phyloP scores from a whole-genome alignment of 305 asterid genomes.

The Fraxinus baroniana region DNA sequence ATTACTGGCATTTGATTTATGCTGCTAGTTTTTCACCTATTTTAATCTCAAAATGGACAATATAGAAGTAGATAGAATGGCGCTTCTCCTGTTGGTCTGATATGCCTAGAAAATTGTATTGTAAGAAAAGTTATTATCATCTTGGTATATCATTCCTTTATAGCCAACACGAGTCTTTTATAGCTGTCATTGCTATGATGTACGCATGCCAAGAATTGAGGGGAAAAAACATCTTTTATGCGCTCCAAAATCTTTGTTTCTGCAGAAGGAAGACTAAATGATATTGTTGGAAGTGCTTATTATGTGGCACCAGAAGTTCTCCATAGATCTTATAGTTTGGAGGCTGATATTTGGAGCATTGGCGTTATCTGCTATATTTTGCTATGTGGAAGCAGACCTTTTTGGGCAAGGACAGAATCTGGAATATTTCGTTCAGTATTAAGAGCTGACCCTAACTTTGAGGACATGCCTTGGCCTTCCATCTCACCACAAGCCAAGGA shows the following conservation, averaged over 20 bases:
- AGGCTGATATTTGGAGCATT: conserved; percentile 94
- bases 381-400: conserved; percentile 95
- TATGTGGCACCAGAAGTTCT: conserved; percentile 97
- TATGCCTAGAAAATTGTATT: background rate
- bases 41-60: background rate
- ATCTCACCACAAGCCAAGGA: conserved; percentile 76
- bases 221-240: background rate
- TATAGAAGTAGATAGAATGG: background rate
- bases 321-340: conserved; percentile 88
- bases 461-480: conserved; percentile 92
- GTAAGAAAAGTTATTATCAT: background rate
- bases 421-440: conserved; percentile 91
- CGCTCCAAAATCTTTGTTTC: conserved; percentile 13
- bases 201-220: conserved; percentile 6
- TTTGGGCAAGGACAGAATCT: conserved; percentile 95
- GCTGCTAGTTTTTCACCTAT: background rate
- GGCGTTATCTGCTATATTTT: conserved; percentile 86
- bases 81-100: background rate
- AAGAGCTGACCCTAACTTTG: conserved; percentile 89
- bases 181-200: background rate
- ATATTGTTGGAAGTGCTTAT: conserved; percentile 94
- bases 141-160: background rate
- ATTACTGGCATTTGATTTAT: background rate
- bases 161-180: background rate
- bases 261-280: conserved; percentile 89